Base-by-base conservation (phyloP, 768 basidiomycete genomes). In the Dioszegia hungarica region DNA sequence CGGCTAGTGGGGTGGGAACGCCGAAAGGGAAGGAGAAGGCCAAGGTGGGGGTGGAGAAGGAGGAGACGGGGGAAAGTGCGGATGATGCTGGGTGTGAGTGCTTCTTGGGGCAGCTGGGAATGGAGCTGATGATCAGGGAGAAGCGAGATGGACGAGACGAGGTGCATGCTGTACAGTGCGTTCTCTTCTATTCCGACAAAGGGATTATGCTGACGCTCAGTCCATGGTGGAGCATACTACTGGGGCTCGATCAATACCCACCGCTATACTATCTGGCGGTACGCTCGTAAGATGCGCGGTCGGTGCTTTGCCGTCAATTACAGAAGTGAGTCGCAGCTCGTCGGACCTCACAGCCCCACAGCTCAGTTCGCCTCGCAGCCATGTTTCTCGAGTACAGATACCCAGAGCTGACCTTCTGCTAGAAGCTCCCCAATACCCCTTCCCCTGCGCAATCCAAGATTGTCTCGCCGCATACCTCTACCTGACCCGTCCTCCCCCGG, bases 361-460 rank as follows among this genome's bases (percentile, higher is more conserved):
- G n/a, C n/a, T n/a, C n/a, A n/a, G n/a, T n/a, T n/a, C n/a, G n/a
- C n/a, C n/a, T n/a, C n/a, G n/a, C n/a, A n/a, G n/a, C n/a, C n/a
- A n/a, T n/a, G n/a, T n/a, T n/a, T n/a, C n/a, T n/a, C n/a, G n/a
- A n/a, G n/a, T n/a, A n/a, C n/a, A n/a, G n/a, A n/a, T n/a, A n/a
- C n/a, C n/a, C n/a, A n/a, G n/a, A n/a, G n/a, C n/a, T n/a, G n/a
- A n/a, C n/a, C n/a, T n/a, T n/a, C n/a, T n/a, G n/a, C n/a, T n/a
- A n/a, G 72, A 75, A 59, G 88, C 93, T 14, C 94, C 94, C 0
- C 94, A 97, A 76, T 98, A 94, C 66, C 94, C 94, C 1, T 97
- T 95, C 72, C 94, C 94, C 0, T 79, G 78, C 62, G 89, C 86
- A 0, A 77, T 97, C 6, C 92, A 95, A 66, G 94, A 98, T 74